These are phyloP conservation scores for Cutaneotrichosporon sp. DNA, from an alignment of 1,284 basidiomycete species.

Conservation along the genomic window DNA sequence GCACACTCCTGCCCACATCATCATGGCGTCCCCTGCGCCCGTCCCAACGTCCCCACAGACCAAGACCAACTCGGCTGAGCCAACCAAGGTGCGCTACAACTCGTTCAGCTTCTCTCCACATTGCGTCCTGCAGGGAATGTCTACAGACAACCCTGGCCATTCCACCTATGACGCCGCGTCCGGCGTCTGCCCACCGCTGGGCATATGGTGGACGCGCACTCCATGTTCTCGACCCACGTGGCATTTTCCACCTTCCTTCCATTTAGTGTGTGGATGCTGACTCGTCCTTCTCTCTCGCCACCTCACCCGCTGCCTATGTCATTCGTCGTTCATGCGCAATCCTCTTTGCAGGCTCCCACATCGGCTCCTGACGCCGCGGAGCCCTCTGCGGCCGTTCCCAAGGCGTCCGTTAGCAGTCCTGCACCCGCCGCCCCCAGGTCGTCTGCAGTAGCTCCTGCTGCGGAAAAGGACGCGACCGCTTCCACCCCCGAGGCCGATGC, in stretches of 20 bases:
- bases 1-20: not conserved
- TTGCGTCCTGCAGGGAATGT: constrained; percentile 1
- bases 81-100: constrained; percentile 1
- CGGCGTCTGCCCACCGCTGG: not conserved
- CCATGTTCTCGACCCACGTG: not conserved
- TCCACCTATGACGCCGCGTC: not conserved
- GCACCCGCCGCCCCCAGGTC: not conserved
- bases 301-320: not conserved
- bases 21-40: constrained; percentile 1
- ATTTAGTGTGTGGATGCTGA: not conserved
- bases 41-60: not conserved
- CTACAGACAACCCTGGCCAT: not conserved
- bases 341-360: constrained; percentile 6
- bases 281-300: not conserved
- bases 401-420: constrained; percentile 2
- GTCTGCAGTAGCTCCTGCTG: not conserved
- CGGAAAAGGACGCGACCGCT: not conserved
- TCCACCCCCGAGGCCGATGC: not conserved
- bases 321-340: not conserved
- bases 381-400: not conserved
- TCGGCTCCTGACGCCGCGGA: not conserved
- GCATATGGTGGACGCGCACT: not conserved
- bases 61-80: not conserved
- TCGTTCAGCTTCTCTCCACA: not conserved
- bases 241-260: not conserved